These are phyloP conservation scores for Russula lepida DNA, from an alignment of 768 basidiomycete species.

Conservation along the genomic window DNA sequence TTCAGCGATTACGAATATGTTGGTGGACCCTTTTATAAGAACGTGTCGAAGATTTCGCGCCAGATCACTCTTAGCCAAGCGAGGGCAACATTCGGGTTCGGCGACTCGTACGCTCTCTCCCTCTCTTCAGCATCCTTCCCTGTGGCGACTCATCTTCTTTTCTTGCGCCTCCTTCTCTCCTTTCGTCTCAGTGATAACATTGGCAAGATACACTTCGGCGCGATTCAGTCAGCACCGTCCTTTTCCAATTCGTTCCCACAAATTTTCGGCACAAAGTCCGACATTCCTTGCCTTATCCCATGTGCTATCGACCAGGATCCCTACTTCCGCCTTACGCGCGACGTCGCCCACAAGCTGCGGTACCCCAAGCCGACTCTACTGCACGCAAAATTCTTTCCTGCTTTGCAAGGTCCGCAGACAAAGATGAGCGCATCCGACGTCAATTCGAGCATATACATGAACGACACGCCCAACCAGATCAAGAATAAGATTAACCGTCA, in stretches of 20 bases:
- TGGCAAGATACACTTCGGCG: constrained; percentile 93
- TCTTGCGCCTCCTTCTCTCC: neutral
- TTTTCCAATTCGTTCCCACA: constrained; percentile 99
- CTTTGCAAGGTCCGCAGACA: constrained; percentile 93
- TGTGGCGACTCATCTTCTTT: neutral
- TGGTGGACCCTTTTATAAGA: constrained; percentile 89
- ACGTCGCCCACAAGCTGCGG: constrained; percentile 88
- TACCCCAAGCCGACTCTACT: constrained; percentile 91
- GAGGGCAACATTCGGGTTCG: constrained; percentile 94
- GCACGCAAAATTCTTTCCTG: constrained; percentile 97
- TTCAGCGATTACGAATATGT: constrained; percentile 89
- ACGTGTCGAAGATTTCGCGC: constrained; percentile 86
- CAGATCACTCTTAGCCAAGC: constrained; percentile 91
- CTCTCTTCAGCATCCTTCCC: neutral
- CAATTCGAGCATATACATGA: constrained; percentile 95
- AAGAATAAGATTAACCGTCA: constrained; percentile 97
- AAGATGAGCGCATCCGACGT: constrained; percentile 98
- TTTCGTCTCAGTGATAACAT: constrained; percentile 74
- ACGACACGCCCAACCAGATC: constrained; percentile 83
- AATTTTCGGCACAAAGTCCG: constrained; percentile 76
- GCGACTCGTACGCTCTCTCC: constrained; percentile 66
- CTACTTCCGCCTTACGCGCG: constrained; percentile 96
- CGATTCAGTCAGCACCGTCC: constrained; percentile 91
- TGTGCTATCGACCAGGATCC: constrained; percentile 98
- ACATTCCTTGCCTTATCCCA: constrained; percentile 90